phyloP scores from a whole-genome alignment of 2,329 filamentous ascomycete species.

The Botrytis medusae region DNA sequence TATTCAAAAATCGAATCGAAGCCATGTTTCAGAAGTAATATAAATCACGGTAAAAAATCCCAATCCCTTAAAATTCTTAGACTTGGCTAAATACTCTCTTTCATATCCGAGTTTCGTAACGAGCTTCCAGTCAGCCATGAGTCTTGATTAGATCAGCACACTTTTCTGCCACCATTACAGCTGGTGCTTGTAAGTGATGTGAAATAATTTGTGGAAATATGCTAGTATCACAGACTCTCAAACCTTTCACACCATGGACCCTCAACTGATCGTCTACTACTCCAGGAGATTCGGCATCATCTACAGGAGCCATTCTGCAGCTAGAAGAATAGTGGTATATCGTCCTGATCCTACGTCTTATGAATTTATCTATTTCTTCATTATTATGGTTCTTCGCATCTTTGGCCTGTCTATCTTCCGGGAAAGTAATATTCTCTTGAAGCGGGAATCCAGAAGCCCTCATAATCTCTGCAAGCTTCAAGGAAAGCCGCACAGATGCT shows the following conservation, averaged over 20 bases:
- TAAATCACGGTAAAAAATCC: background rate
- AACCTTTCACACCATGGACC: conserved; percentile 32
- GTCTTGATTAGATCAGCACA: conserved; percentile 20
- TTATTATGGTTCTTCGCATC: background rate
- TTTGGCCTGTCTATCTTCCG: background rate
- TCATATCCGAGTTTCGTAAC: background rate
- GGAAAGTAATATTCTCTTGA: background rate
- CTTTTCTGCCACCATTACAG: conserved; percentile 36
- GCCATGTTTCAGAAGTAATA: background rate
- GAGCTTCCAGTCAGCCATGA: background rate
- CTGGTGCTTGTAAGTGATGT: conserved; percentile 30
- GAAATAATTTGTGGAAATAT: conserved; percentile 33
- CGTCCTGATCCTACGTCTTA: background rate
- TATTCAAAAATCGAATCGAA: background rate
- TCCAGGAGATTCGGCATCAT: conserved; percentile 11
- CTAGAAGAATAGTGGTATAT: background rate
- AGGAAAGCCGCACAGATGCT: conserved; percentile 19
- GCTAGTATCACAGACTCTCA: conserved; percentile 34
- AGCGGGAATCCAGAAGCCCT: conserved; percentile 9
- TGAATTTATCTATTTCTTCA: background rate
- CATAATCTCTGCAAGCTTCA: conserved; percentile 21
- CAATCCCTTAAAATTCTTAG: background rate
- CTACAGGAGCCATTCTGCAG: background rate
- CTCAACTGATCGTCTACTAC: conserved; percentile 33
- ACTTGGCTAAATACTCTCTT: background rate